A percentile compares a stretch with the other conserved stretches of the same genome.
phyloP scores from a whole-genome alignment of 352 stramenopile genomes.

The Phytophthora fragariaefolia region DNA sequence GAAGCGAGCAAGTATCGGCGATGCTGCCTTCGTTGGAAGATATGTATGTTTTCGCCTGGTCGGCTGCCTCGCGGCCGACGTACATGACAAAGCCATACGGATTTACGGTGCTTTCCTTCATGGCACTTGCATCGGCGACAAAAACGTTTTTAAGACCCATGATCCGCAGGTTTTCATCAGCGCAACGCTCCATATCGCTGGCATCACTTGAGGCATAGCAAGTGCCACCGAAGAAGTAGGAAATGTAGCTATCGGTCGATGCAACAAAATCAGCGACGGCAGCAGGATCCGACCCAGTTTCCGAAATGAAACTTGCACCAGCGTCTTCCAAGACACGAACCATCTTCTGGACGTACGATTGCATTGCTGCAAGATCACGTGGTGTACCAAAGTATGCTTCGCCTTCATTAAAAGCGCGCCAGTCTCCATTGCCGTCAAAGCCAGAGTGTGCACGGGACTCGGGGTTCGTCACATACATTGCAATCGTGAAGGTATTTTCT shows the following conservation, averaged over 20 bases:
- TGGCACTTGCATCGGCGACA: constrained; percentile 59
- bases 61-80: constrained; percentile 58
- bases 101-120: constrained; percentile 67
- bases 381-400: constrained; percentile 48
- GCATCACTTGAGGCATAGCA: constrained; percentile 65
- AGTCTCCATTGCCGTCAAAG: constrained; percentile 53
- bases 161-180: constrained; percentile 61
- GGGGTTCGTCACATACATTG: constrained; percentile 71
- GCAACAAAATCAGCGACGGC: constrained; percentile 51
- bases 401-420: constrained; percentile 45
- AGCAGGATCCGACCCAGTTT: constrained; percentile 32
- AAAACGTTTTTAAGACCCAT: constrained; percentile 69
- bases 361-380: constrained; percentile 65
- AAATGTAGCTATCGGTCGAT: constrained; percentile 41
- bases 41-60: constrained; percentile 48
- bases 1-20: constrained; percentile 27
- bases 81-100: constrained; percentile 84
- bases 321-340: constrained; percentile 36
- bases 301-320: constrained; percentile 56
- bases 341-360: constrained; percentile 54
- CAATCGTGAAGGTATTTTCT: constrained; percentile 48
- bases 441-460: constrained; percentile 47
- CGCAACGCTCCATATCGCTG: constrained; percentile 55
- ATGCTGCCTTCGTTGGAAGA: constrained; percentile 9
- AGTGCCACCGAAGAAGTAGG: constrained; percentile 73